Percentiles rank a stretch among this genome's conserved stretches.
These are phyloP conservation scores for Salinomyces thailandicus DNA, from an alignment of 2,329 filamentous ascomycete species.

Conservation along the genomic window DNA sequence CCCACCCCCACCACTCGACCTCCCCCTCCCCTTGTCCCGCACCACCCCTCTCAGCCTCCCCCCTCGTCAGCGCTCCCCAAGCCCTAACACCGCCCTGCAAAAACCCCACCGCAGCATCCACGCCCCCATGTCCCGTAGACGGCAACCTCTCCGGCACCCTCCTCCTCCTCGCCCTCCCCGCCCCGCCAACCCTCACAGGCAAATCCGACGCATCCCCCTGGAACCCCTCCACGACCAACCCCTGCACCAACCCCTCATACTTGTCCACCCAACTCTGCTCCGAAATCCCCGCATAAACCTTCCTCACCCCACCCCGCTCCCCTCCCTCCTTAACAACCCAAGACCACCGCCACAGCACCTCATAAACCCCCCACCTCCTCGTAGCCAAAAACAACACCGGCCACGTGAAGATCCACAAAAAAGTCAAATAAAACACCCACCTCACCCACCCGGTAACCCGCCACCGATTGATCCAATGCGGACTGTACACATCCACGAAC, in stretches of 20 bases:
- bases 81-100: slow-evolving; percentile 15
- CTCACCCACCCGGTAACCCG: slow-evolving; percentile 53
- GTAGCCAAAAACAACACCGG: slow-evolving; percentile 59
- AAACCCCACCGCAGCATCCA: slow-evolving; percentile 18
- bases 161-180: slow-evolving; percentile 37
- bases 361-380: slow-evolving; percentile 54
- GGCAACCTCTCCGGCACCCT: slow-evolving; percentile 8
- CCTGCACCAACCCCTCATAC: slow-evolving; percentile 51
- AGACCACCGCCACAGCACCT: slow-evolving; percentile 54
- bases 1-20: neutral
- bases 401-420: slow-evolving; percentile 62
- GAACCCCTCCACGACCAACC: slow-evolving; percentile 48
- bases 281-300: slow-evolving; percentile 40
- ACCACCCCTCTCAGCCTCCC: no score
- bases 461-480: slow-evolving; percentile 53
- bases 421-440: slow-evolving; percentile 55
- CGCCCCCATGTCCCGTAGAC: slow-evolving; percentile 12
- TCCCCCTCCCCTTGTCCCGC: neutral
- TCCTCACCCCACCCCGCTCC: slow-evolving; percentile 13
- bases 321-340: slow-evolving; percentile 8
- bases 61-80: slow-evolving; percentile 14
- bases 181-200: slow-evolving; percentile 34
- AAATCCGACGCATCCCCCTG: slow-evolving; percentile 32
- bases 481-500: slow-evolving; percentile 53
- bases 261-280: slow-evolving; percentile 51